Base-by-base conservation (phyloP, 2,329 filamentous ascomycete species). In the Fusarium subglutinans region DNA sequence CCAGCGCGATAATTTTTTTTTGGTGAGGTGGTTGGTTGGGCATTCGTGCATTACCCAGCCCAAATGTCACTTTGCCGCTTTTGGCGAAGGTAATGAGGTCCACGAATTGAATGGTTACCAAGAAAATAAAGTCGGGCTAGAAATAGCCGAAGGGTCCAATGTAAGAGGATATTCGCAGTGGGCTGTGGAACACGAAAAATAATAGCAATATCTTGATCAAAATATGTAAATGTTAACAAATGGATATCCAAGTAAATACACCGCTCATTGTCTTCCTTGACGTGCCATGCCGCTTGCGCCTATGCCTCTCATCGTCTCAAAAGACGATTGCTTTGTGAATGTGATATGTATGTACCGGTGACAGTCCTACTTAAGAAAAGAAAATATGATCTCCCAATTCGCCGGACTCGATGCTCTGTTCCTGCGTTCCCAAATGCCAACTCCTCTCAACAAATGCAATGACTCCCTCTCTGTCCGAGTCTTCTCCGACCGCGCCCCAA, bases 191-290 rank as follows among this genome's bases (percentile, higher is more conserved):
- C 37, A 65, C 64, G 41, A 69, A 63, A 54, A 38, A 56, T 24
- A 55, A 56, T 45, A 9, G 35, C 38, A 59, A 66, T 50, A 24
- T 64, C 51, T 54, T 60, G n/a, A 61, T 55, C 54, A 57, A 73
- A 73, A 51, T 75, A 53, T 75, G 59, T 73, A 28, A 61, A 47
- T 70, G 61, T 70, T 67, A 70, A 72, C 72, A 74, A 74, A 70
- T 76, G 75, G 72, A 72, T 77, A 77, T 77, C 67, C 63, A 76
- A 65, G 65, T 53, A 65, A 73, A 66, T 62, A 72, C 63, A 76
- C 73, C 70, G 73, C 67, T 74, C 55, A 26, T 70, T 74, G 67
- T 55, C 60, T 54, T 59, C 57, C 54, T 38, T 72, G 41, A 47
- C 56, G 22, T 43, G 48, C 33, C 50, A 51, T 69, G 41, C 60